Evolutionary conservation across 2,329 filamentous ascomycete species (phyloP).

Genomic region (Curvularia hawaiiensis): DNA sequence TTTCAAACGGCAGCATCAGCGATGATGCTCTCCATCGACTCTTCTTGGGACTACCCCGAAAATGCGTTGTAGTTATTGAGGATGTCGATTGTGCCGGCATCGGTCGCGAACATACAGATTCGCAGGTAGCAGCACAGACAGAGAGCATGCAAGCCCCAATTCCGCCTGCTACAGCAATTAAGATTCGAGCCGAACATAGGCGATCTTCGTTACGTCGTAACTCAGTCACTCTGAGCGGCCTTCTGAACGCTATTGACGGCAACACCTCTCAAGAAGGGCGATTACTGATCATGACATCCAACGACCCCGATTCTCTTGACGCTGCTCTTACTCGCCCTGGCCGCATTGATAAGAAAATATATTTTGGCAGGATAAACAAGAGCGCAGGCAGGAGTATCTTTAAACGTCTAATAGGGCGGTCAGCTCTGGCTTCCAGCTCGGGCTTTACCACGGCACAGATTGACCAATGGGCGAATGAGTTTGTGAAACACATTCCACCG

Average conservation of each 20-base stretch:
- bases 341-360: slow-evolving; percentile 81
- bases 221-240: slow-evolving; percentile 63
- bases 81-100: slow-evolving; percentile 48
- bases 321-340: slow-evolving; percentile 75
- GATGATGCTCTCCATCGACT: slow-evolving; percentile 36
- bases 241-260: slow-evolving; percentile 83
- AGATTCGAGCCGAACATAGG: too few relatives aligned
- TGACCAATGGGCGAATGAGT: slow-evolving; percentile 28
- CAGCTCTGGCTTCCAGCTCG: slow-evolving; percentile 25
- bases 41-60: slow-evolving; percentile 34
- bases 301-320: slow-evolving; percentile 74
- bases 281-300: slow-evolving; percentile 82
- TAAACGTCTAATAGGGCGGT: slow-evolving; percentile 38
- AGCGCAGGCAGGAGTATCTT: slow-evolving; percentile 33
- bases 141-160: too few relatives aligned
- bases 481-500: slow-evolving; percentile 34
- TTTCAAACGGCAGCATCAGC: slow-evolving; percentile 36
- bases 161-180: neutral
- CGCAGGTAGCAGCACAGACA: neutral
- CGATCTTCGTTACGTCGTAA: slow-evolving; percentile 7
- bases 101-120: slow-evolving; percentile 25
- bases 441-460: slow-evolving; percentile 28
- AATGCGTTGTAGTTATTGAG: slow-evolving; percentile 50
- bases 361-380: slow-evolving; percentile 51
- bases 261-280: slow-evolving; percentile 79